Evolutionary conservation across 2,329 filamentous ascomycete species (phyloP), one percentile per base, ranked within the genome.

Genomic region (Hymenoscyphus scutula): DNA sequence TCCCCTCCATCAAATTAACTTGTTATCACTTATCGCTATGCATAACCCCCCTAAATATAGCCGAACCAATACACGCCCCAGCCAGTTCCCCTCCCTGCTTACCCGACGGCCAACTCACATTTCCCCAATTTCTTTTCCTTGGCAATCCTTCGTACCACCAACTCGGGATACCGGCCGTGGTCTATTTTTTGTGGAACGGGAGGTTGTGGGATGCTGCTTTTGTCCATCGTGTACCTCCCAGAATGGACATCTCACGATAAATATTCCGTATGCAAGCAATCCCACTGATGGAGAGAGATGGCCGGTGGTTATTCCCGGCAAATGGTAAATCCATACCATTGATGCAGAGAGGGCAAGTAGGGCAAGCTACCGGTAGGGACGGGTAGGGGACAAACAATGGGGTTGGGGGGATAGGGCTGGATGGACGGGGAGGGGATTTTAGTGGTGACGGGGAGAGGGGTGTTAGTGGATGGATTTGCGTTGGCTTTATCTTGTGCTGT

Each of bases 101-200:
- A 54, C 58, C 62, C 62, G 62, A 57, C 62, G 62, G 58, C 41
- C 62, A 60, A 34, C 32, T n/a, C n/a, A n/a, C n/a, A 4, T 1
- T 13, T 34, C 32, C 53, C 34, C 27, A 19, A 27, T 34, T 38
- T 56, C 23, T 53, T 17, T 48, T 15, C 17, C 53, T 34, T 17
- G 13, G n/a, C 30, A 5, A n/a, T 54, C 10, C 2, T n/a, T 54
- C 58, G 48, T 34, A 53, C 32, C 58, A 53, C 10, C 27, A 29
- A 17, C 53, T 32, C 25, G 30, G 23, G n/a, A 11, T 34, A 8
- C 15, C 32, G 32, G 30, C 30, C 30, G 30, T 32, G 30, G 32
- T 34, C 32, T 34, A 34, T 34, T 34, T 34, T 34, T 34, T 34
- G 32, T 34, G 32, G 32, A 34, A 34, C 32, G 32, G 32, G 10